Evolutionary conservation across 2,329 filamentous ascomycete species (phyloP).

Genomic region (Aaosphaeria pasadenensis): DNA sequence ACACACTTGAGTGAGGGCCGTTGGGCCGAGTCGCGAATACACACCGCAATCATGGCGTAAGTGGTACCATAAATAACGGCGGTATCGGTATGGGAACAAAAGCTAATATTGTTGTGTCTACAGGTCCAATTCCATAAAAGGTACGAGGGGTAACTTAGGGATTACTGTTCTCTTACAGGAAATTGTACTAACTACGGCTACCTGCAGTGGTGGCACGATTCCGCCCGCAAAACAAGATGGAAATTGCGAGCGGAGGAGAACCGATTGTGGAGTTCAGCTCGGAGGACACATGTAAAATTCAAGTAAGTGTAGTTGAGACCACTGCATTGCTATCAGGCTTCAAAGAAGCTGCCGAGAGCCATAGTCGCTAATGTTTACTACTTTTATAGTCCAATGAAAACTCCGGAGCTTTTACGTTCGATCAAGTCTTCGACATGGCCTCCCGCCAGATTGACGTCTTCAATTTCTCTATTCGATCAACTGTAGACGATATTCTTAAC

Average conservation of each 20-base stretch:
- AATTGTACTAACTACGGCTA: constrained; percentile 13
- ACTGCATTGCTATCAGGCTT: not conserved
- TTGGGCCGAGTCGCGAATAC: constrained; percentile 31
- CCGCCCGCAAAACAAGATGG: constrained; percentile 92
- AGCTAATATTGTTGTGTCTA: constrained; percentile 39
- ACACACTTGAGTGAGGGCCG: constrained; percentile 22
- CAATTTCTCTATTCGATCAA: constrained; percentile 93
- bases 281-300: constrained; percentile 82
- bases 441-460: constrained; percentile 92
- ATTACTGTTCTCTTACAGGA: not conserved
- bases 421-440: constrained; percentile 93
- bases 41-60: constrained; percentile 37
- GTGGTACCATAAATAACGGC: constrained; percentile 13
- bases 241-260: constrained; percentile 85
- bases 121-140: constrained; percentile 47
- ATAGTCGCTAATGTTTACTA: not conserved
- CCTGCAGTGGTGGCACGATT: constrained; percentile 87
- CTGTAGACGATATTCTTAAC: constrained; percentile 96
- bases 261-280: constrained; percentile 87
- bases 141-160: constrained; percentile 22
- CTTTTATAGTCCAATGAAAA: constrained; percentile 71
- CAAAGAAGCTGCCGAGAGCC: too few species aligned
- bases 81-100: constrained; percentile 11
- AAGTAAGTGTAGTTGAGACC: constrained; percentile 54
- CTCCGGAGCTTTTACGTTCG: constrained; percentile 82